Evolutionary conservation across 2,329 filamentous ascomycete species (phyloP).

Genomic region (Byssochlamys sp.): DNA sequence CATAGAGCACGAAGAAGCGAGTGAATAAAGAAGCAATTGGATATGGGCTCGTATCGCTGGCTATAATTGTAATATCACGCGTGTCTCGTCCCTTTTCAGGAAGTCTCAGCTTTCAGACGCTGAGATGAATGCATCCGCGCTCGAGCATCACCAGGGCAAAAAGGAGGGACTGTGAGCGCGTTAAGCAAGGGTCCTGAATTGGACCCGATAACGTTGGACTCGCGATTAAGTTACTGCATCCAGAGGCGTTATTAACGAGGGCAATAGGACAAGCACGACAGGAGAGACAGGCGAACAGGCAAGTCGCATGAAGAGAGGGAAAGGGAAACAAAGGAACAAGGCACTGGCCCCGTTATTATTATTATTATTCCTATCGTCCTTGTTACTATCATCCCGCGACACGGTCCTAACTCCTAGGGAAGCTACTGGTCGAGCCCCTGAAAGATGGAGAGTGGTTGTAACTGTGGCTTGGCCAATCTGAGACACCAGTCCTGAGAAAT

Average conservation of each 20-base stretch:
- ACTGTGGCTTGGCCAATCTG: background rate
- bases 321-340: background rate
- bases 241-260: background rate
- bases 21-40: background rate
- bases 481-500: background rate
- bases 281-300: background rate
- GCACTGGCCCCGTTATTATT: background rate
- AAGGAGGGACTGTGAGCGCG: background rate
- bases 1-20: too few species aligned
- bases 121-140: background rate
- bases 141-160: background rate
- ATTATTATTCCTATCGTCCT: background rate
- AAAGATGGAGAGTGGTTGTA: background rate
- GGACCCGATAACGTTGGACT: background rate
- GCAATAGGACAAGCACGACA: background rate
- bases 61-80: background rate
- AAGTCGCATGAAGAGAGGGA: background rate
- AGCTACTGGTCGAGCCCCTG: background rate
- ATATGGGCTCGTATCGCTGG: background rate
- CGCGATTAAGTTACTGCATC: background rate
- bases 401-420: background rate
- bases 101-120: background rate
- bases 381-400: background rate
- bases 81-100: background rate
- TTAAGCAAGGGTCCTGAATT: too few species aligned